These are phyloP conservation scores for Colletotrichum eremochloae DNA, from an alignment of 2,329 filamentous ascomycete species.

Conservation along the genomic window DNA sequence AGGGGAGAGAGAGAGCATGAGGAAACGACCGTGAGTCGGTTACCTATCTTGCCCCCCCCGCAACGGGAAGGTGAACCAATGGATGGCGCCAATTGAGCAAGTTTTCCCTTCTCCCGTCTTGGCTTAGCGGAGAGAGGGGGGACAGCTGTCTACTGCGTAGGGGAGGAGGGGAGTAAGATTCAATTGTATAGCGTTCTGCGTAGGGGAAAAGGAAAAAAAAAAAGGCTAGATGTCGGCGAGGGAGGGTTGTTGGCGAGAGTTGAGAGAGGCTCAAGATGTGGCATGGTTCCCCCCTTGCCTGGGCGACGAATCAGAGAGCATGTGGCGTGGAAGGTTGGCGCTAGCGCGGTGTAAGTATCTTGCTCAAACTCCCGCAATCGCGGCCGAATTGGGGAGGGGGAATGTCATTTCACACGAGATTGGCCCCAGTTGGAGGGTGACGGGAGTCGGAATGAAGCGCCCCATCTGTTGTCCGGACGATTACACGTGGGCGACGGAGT, in stretches of 20 bases:
- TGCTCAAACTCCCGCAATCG: slow-evolving; percentile 43
- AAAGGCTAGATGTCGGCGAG: slow-evolving; percentile 3
- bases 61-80: slow-evolving; percentile 34
- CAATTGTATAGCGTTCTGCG: background rate
- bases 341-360: slow-evolving; percentile 42
- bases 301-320: slow-evolving; percentile 36
- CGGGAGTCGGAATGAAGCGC: slow-evolving; percentile 20
- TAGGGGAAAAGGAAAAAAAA: background rate
- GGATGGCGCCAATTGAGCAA: slow-evolving; percentile 46
- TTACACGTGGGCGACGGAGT: background rate
- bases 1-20: background rate
- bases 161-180: background rate
- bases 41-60: background rate
- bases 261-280: slow-evolving; percentile 26
- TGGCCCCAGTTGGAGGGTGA: background rate
- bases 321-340: slow-evolving; percentile 30
- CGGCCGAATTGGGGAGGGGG: slow-evolving; percentile 3
- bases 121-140: background rate
- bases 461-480: slow-evolving; percentile 7
- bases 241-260: background rate
- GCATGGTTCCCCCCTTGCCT: background rate
- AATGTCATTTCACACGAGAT: slow-evolving; percentile 2
- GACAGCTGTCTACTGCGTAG: slow-evolving; percentile 9
- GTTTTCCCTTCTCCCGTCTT: slow-evolving; percentile 30
- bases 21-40: background rate